Evolutionary conservation across 257 asterid species (phyloP).

Genomic region (Sherardia arvensis): DNA sequence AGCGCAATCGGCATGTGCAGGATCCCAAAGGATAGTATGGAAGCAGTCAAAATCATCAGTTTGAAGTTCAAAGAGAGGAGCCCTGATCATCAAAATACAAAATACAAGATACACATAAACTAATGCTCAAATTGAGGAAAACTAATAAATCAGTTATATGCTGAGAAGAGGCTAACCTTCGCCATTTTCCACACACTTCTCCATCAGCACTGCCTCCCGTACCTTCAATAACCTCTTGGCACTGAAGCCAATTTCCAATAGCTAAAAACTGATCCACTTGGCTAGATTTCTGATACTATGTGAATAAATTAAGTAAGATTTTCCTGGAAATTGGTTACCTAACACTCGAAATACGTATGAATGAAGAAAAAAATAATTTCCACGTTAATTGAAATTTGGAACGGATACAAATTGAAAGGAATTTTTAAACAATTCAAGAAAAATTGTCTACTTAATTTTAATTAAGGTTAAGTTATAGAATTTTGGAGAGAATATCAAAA

Average conservation of each 20-base stretch:
- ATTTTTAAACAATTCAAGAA: too few species aligned
- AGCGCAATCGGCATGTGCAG: slow-evolving; percentile 86
- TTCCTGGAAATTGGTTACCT: slow-evolving; percentile 8
- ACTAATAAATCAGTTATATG: too few species aligned
- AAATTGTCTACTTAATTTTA: too few species aligned
- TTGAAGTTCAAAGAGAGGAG: slow-evolving; percentile 90
- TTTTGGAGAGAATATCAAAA: too few species aligned
- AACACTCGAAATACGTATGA: too few species aligned
- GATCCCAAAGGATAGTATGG: slow-evolving; percentile 74
- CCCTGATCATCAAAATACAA: slow-evolving; percentile 36
- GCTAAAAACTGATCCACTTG: slow-evolving; percentile 29
- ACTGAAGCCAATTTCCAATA: slow-evolving; percentile 86
- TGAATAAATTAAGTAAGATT: slow-evolving; percentile 16
- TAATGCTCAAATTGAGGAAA: neutral
- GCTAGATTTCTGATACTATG: slow-evolving; percentile 30
- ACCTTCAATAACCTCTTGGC: slow-evolving; percentile 53
- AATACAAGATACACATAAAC: neutral
- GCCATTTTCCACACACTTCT: slow-evolving; percentile 78
- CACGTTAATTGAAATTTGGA: too few species aligned
- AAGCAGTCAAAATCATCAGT: slow-evolving; percentile 86
- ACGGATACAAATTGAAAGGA: too few species aligned
- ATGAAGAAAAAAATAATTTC: too few species aligned
- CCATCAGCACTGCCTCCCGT: slow-evolving; percentile 50
- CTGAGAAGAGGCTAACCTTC: slow-evolving; percentile 53
- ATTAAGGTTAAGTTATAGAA: too few species aligned